A percentile compares a stretch with the other conserved stretches of the same genome.
Conservation (phyloP, 2,329 filamentous ascomycete genomes). For the Colletotrichum neosansevieriae region DNA sequence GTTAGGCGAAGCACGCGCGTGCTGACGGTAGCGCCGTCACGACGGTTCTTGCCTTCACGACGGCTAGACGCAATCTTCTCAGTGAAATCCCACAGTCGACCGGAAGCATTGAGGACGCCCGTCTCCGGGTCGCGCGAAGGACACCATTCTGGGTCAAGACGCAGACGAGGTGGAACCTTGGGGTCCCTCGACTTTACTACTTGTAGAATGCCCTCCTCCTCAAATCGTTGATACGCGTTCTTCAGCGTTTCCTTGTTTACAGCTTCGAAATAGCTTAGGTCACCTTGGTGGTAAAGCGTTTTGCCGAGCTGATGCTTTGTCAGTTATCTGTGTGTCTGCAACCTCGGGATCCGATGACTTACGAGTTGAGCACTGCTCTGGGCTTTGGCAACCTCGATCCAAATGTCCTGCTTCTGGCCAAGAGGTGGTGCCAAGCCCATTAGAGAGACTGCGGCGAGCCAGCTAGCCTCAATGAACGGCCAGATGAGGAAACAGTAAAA, state of each 20-base stretch:
- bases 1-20: slow-evolving; percentile 83
- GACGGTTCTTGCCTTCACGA: slow-evolving; percentile 92
- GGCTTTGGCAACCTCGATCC: slow-evolving; percentile 82
- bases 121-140: slow-evolving; percentile 73
- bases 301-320: slow-evolving; percentile 78
- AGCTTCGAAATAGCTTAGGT: slow-evolving; percentile 96
- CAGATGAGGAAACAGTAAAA: slow-evolving; percentile 99
- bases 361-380: slow-evolving; percentile 86
- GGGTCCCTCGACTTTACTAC: slow-evolving; percentile 76
- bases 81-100: slow-evolving; percentile 90
- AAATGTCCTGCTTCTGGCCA: slow-evolving; percentile 71
- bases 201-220: slow-evolving; percentile 89
- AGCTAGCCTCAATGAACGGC: slow-evolving; percentile 96
- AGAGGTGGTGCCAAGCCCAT: slow-evolving; percentile 85
- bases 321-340: slow-evolving; percentile 26
- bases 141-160: slow-evolving; percentile 80
- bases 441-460: slow-evolving; percentile 89
- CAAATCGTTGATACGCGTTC: slow-evolving; percentile 89
- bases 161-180: slow-evolving; percentile 71
- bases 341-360: slow-evolving; percentile 48
- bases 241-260: slow-evolving; percentile 98
- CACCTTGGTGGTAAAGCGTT: slow-evolving; percentile 96
- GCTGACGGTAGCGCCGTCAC: slow-evolving; percentile 92
- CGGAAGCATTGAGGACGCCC: slow-evolving; percentile 74
- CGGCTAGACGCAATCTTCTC: slow-evolving; percentile 86